These are phyloP conservation scores for Pseudogymnoascus sp. DNA, from an alignment of 2,329 filamentous ascomycete species.

Conservation along the genomic window DNA sequence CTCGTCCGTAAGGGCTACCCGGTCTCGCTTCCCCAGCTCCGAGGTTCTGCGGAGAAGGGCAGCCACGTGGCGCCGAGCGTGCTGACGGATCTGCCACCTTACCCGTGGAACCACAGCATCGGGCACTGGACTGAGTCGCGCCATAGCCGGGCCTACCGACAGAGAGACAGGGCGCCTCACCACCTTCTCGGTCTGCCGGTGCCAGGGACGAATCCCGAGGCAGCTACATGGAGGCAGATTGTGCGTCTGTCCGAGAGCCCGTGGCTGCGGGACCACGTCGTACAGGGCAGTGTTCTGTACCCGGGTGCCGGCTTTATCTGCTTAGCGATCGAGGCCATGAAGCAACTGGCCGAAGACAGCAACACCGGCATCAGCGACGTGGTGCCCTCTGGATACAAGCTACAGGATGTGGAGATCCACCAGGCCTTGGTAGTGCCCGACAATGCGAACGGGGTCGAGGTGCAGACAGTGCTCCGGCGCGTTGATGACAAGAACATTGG, in stretches of 20 bases:
- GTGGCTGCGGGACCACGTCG: constrained; percentile 26
- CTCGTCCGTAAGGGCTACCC: neutral
- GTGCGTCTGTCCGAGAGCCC: constrained; percentile 21
- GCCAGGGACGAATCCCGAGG: constrained; percentile 15
- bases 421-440: constrained; percentile 46
- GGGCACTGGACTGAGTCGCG: constrained; percentile 10
- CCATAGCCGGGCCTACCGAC: too few species aligned
- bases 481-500: neutral
- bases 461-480: constrained; percentile 20
- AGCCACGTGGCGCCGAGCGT: neutral
- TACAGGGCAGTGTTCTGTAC: constrained; percentile 20
- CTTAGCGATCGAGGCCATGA: constrained; percentile 26
- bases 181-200: constrained; percentile 41
- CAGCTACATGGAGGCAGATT: constrained; percentile 27
- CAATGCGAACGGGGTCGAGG: constrained; percentile 42
- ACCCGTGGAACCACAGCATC: constrained; percentile 2
- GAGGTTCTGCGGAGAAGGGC: too few species aligned
- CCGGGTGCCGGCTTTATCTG: constrained; percentile 25
- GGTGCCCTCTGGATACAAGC: constrained; percentile 10
- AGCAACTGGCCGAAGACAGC: neutral
- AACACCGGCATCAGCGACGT: too few species aligned
- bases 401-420: constrained; percentile 40
- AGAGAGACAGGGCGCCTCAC: neutral
- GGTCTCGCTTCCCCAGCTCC: neutral
- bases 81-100: constrained; percentile 14